Evolutionary conservation across 306 rosid species (phyloP).

Genomic region (Comarum palustre): DNA sequence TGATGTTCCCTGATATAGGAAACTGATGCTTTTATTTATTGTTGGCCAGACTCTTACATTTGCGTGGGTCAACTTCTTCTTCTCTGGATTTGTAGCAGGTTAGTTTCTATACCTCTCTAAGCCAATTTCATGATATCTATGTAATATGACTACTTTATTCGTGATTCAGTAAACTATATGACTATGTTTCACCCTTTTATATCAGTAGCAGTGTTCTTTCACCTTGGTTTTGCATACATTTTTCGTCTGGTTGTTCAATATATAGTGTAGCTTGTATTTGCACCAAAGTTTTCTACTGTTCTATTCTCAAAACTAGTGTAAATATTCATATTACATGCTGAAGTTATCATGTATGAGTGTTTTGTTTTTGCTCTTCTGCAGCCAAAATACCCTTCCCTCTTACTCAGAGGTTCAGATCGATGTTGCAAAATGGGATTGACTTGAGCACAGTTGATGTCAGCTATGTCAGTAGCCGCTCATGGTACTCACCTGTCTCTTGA

Average conservation of each 20-base stretch:
- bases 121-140: conserved; percentile 4
- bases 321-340: neutral
- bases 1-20: neutral
- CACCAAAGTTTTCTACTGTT: neutral
- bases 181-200: conserved; percentile 2
- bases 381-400: conserved; percentile 98
- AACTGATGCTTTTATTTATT: conserved; percentile 17
- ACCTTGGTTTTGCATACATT: neutral
- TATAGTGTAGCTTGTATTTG: neutral
- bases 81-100: conserved; percentile 99
- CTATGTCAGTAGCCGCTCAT: conserved; percentile 98
- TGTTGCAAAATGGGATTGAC: conserved; percentile 98
- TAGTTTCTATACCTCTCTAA: conserved; percentile 17
- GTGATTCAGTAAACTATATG: neutral
- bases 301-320: neutral
- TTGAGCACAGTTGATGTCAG: conserved; percentile 99
- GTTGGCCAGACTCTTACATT: conserved; percentile 89
- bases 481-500: conserved; percentile 47
- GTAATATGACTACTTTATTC: conserved; percentile 4
- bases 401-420: conserved; percentile 94
- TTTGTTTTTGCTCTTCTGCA: conserved; percentile 35
- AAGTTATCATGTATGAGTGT: conserved; percentile 11
- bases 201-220: conserved; percentile 5
- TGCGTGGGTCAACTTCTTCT: conserved; percentile 99
- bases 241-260: neutral